Percentiles rank a stretch among this genome's conserved stretches.
Evolutionary conservation across 495 filamentous ascomycete genomes (phyloP).

Genomic region (Penicillium antarcticum): DNA sequence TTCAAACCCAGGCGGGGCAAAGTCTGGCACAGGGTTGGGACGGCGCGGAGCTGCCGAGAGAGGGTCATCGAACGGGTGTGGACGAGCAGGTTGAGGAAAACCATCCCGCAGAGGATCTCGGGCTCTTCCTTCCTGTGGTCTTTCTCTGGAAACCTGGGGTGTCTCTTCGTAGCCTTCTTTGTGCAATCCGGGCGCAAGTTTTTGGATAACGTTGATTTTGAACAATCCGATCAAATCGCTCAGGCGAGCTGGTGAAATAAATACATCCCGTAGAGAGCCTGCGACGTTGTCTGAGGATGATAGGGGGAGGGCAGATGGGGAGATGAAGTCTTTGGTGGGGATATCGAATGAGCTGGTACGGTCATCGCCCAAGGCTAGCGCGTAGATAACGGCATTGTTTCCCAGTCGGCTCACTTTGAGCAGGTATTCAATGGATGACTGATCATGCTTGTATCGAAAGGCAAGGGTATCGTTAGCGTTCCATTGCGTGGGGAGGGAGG

Average conservation of each 20-base stretch:
- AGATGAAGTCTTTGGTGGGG: slow-evolving; percentile 72
- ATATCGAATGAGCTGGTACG: slow-evolving; percentile 76
- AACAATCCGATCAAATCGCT: slow-evolving; percentile 63
- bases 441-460: slow-evolving; percentile 87
- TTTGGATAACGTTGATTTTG: slow-evolving; percentile 77
- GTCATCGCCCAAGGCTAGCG: slow-evolving; percentile 74
- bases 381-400: slow-evolving; percentile 77
- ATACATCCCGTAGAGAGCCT: slow-evolving; percentile 59
- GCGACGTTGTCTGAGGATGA: slow-evolving; percentile 35
- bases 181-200: slow-evolving; percentile 65
- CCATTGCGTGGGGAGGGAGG: slow-evolving; percentile 73
- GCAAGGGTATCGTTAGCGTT: slow-evolving; percentile 66
- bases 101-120: slow-evolving; percentile 53
- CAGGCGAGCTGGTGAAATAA: slow-evolving; percentile 68
- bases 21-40: slow-evolving; percentile 64
- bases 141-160: slow-evolving; percentile 24
- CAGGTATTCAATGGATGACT: slow-evolving; percentile 82
- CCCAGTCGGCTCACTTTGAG: slow-evolving; percentile 80
- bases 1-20: slow-evolving; percentile 85
- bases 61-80: slow-evolving; percentile 66
- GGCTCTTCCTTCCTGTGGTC: slow-evolving; percentile 31
- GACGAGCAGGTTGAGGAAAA: slow-evolving; percentile 57
- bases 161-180: slow-evolving; percentile 73
- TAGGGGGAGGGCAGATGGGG: slow-evolving; percentile 54
- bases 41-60: slow-evolving; percentile 58